Evolutionary conservation across 768 basidiomycete genomes (phyloP), one percentile per base, ranked within the genome.

Genomic region (Amanita pallidorosea): DNA sequence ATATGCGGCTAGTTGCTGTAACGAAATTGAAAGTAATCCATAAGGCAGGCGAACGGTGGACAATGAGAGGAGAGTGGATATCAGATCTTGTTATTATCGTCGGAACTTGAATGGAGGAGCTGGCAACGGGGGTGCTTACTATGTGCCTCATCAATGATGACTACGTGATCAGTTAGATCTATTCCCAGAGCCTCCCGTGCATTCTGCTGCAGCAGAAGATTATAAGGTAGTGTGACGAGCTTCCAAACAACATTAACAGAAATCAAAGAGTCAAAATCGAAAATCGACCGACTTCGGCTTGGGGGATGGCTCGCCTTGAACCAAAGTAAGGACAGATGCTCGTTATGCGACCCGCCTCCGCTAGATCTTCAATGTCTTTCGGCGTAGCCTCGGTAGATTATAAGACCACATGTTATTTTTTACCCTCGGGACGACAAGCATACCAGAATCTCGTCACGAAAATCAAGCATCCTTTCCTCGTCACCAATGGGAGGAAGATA

Each of bases 81-180:
- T 91, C 45, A 96, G 67, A 64, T 96, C 91, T n/a, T 94, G 52
- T 4, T 49, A 20, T 25, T 31, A 15, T 53, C n/a, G 38, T 31
- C 22, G 37, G n/a, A 20, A 3, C n/a, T 17, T 33, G 27, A 33
- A n/a, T 13, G 34, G 3, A 13, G 45, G 48, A 7, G n/a, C 15
- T 38, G 4, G 17, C 2, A 27, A 25, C 22, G 29, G 37, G 36
- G 40, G 22, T 20, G 70, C 88, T 52, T 58, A 93, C 91, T 97
- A 65, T 99, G 95, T 0, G 95, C 95, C 69, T 99, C 95, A 60
- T 99, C 95, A 49, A 99, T 81, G 20, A 98, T 75, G 27, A 99
- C 79, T 15, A 97, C 72, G 58, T 96, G 91, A 58, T 83, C 77
- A 9, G 75, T 85, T 41, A 96, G 69, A 60, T 89, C 79, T 52